phyloP scores from a whole-genome alignment of 495 filamentous ascomycete species.

The Hypoxylon fragiforme region DNA sequence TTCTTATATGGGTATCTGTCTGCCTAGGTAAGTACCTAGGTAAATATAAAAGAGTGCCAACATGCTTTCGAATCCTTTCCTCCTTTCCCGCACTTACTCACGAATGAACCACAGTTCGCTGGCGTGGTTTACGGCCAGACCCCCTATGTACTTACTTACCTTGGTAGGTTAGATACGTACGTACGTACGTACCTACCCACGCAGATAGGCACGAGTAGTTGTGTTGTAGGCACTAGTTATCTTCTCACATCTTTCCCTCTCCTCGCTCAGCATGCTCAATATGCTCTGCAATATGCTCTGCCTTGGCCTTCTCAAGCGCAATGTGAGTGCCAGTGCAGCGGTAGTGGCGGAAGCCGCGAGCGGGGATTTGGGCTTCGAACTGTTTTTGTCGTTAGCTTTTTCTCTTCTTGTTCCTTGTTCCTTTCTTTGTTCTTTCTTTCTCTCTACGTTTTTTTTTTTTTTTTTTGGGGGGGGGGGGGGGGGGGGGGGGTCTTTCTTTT shows the following conservation, averaged over 20 bases:
- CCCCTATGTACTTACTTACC: no score
- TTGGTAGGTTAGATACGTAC: no score
- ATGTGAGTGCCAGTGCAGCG: slow-evolving; percentile 40
- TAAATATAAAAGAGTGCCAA: not conserved
- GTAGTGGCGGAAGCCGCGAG: slow-evolving; percentile 52
- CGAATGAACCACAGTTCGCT: no score
- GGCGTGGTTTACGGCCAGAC: no score
- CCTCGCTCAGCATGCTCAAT: not conserved
- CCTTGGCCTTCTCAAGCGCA: slow-evolving; percentile 26
- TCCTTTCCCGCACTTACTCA: not conserved
- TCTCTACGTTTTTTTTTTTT: no score
- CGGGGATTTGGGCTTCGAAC: slow-evolving; percentile 53
- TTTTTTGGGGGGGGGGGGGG: no score
- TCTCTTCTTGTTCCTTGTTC: not conserved
- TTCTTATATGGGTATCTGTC: no score
- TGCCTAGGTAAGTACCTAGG: not conserved
- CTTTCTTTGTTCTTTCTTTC: not conserved
- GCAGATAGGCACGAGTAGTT: no score
- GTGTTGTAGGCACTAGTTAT: no score
- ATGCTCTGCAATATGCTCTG: slow-evolving; percentile 21
- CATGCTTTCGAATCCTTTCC: not conserved
- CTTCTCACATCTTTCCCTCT: not conserved
- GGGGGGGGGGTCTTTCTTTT: no score
- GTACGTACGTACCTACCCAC: no score
- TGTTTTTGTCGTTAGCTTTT: slow-evolving; percentile 6